Conservation (phyloP, 768 basidiomycete genomes). For the Lactarius vividus region DNA sequence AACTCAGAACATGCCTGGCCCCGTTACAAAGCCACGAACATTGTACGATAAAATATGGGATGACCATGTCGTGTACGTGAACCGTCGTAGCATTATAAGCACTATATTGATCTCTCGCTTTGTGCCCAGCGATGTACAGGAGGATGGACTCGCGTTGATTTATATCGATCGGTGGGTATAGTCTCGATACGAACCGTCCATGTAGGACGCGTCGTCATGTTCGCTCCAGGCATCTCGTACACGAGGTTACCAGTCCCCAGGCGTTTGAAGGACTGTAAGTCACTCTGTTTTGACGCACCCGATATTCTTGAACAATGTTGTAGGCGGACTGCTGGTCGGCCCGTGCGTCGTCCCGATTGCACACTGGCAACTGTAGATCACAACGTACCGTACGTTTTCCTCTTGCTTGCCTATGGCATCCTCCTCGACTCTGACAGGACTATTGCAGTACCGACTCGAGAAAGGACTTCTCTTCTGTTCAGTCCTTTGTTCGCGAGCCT, state of each 20-base stretch:
- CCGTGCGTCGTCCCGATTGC: conserved; percentile 62
- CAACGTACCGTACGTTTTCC: conserved; percentile 45
- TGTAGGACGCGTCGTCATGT: conserved; percentile 16
- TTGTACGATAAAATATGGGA: conserved; percentile 99
- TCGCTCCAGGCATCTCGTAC: conserved; percentile 48
- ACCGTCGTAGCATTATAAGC: neutral
- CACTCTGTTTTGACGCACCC: neutral
- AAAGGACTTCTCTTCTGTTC: conserved; percentile 48
- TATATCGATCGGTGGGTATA: conserved; percentile 55
- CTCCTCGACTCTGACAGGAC: conserved; percentile 8
- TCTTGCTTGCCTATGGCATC: neutral
- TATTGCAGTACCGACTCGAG: conserved; percentile 45
- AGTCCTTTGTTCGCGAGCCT: conserved; percentile 53
- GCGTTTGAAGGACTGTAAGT: conserved; percentile 56
- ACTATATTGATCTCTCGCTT: neutral
- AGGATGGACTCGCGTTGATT: conserved; percentile 75
- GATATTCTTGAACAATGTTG: neutral
- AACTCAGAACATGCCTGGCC: conserved; percentile 47
- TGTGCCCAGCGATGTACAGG: conserved; percentile 56
- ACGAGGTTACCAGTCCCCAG: conserved; percentile 64
- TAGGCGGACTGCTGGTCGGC: conserved; percentile 49
- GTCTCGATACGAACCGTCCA: neutral
- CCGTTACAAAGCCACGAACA: conserved; percentile 69
- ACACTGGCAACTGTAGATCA: conserved; percentile 63
- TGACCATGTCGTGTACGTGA: conserved; percentile 84